phyloP scores from a whole-genome alignment of 2,329 filamentous ascomycete genomes.

The Colletotrichum chrysophilum region DNA sequence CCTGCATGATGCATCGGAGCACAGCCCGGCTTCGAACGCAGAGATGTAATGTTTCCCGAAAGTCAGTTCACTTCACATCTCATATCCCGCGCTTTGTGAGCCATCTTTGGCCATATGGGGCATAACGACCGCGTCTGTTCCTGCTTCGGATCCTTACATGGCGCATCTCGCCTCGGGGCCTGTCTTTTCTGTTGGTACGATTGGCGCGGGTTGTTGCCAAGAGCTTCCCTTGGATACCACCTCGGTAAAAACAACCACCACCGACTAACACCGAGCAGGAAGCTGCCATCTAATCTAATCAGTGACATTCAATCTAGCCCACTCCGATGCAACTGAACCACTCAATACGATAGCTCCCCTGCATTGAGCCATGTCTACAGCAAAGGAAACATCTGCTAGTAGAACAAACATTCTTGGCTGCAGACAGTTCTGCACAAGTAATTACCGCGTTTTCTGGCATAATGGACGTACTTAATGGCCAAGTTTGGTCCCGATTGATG shows the following conservation, averaged over 20 bases:
- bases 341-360: neutral
- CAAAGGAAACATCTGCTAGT: neutral
- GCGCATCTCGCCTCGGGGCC: neutral
- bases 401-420: neutral
- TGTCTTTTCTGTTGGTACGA: neutral
- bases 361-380: neutral
- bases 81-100: neutral
- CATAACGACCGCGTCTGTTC: neutral
- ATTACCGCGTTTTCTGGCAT: neutral
- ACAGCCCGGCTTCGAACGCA: neutral
- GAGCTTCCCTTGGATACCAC: neutral
- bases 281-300: slow-evolving; percentile 8
- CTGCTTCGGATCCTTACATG: neutral
- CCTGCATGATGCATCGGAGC: neutral
- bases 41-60: neutral
- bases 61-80: neutral
- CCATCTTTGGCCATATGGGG: neutral
- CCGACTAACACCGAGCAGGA: slow-evolving; percentile 6
- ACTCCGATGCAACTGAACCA: neutral
- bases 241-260: neutral
- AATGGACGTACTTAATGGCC: neutral
- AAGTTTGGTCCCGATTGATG: neutral
- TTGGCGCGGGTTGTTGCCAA: neutral
- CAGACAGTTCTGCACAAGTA: neutral
- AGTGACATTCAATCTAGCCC: neutral